Percentiles rank a stretch among this genome's conserved stretches.
Evolutionary conservation across 257 asterid species (phyloP).

Genomic region (Henckelia pumila): DNA sequence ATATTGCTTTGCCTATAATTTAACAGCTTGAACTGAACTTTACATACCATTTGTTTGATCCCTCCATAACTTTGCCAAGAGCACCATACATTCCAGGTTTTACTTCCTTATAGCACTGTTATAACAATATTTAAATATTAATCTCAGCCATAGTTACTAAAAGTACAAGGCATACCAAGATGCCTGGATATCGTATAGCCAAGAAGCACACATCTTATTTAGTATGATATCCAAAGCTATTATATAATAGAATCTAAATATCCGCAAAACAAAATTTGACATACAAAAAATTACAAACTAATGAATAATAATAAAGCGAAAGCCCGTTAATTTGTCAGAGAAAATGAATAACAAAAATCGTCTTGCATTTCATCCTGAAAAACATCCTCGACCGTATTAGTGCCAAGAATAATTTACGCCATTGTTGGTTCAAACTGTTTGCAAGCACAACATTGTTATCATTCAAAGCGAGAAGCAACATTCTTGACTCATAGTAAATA

Average conservation of each 20-base stretch:
- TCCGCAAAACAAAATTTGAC: not conserved
- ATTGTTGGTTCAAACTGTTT: not conserved
- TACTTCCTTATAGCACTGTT: constrained; percentile 79
- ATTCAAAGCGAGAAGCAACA: not conserved
- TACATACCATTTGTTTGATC: constrained; percentile 68
- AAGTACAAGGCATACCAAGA: constrained; percentile 2
- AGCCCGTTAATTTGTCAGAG: too few species aligned
- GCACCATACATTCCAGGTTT: constrained; percentile 69
- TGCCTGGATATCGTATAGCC: not conserved
- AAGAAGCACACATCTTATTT: too few species aligned
- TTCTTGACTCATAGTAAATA: not conserved
- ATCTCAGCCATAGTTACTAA: not conserved
- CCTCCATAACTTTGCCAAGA: constrained; percentile 71
- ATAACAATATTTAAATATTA: constrained; percentile 13
- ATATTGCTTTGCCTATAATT: too few species aligned
- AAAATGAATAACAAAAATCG: not conserved
- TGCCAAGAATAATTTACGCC: not conserved
- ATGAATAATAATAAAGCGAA: too few species aligned
- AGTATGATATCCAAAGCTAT: too few species aligned
- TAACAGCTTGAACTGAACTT: not conserved
- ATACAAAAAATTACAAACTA: too few species aligned
- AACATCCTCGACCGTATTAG: too few species aligned
- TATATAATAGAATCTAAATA: not conserved
- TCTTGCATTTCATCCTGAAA: not conserved
- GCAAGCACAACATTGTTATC: not conserved